These are phyloP conservation scores for Sphaceloma murrayae DNA, from an alignment of 2,329 filamentous ascomycete species.

Conservation along the genomic window DNA sequence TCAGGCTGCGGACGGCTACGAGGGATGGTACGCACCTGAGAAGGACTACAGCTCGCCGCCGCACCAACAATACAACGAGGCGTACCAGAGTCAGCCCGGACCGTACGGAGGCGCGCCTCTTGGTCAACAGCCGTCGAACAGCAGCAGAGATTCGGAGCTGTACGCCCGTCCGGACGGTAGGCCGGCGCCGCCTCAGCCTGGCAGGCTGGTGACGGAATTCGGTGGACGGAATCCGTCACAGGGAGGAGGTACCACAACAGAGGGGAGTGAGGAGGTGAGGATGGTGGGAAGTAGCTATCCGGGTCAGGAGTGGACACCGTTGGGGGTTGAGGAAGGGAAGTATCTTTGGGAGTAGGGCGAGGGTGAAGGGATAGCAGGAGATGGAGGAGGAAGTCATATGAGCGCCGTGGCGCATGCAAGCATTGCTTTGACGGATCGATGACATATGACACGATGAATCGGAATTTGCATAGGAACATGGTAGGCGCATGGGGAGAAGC, in stretches of 20 bases:
- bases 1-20: no score
- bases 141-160: conserved; percentile 7
- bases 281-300: conserved; percentile 14
- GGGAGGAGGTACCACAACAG: background rate
- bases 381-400: background rate
- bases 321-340: conserved; percentile 4
- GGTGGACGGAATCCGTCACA: background rate
- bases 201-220: conserved; percentile 9
- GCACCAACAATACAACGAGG: no score
- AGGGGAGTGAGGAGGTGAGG: background rate
- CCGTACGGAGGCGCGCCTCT: no score
- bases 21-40: no score
- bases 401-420: background rate
- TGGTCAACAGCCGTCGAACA: background rate
- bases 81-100: no score
- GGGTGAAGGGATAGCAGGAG: background rate
- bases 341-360: conserved; percentile 11
- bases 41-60: no score
- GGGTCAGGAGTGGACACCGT: conserved; percentile 14
- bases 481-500: background rate
- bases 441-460: no score
- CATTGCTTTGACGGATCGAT: no score
- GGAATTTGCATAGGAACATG: background rate
- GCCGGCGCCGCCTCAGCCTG: background rate
- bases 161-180: background rate